Base-by-base conservation (phyloP, 148 eudicot species). In the Chenopodium album region DNA sequence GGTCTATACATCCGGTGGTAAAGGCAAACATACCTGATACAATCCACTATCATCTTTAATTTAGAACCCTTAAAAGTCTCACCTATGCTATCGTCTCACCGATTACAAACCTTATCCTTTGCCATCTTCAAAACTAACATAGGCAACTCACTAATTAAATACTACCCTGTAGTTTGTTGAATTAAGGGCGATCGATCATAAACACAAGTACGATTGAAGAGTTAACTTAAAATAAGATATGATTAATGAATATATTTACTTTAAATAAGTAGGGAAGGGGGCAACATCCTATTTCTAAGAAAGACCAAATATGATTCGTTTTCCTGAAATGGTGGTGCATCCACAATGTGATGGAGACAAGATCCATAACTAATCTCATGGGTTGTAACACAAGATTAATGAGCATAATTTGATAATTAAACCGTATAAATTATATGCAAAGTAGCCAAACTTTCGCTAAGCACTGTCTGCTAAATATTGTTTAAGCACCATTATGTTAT, bases 321-420 rank as follows among this genome's bases (percentile, higher is more conserved):
- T 20, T 47, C 72, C 71, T 60, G 32, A 48, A 74, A 44, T 47
- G 22, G 73, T 73, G 73, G 11, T 71, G 70, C 41, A 17, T 64
- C 63, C 62, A 76, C 80, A 76, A 17, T 71, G 73, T 78, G 78
- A 17, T 77, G 80, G 62, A 78, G 50, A 82, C 54, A 64, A 62
- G 78, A 82, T 78, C 78, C 71, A 63, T 29, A 34, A 78, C 73
- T 78, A 82, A 78, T 78, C 81, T 50, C 73, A 77, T 44, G 13
- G 67, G 76, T 19, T 69, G 44, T n/a, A 64, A 50, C 65, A 81
- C 34, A 32, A 59, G 64, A 71, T 46, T 66, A 75, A 75, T 73
- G 16, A 29, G 16, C 71, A 31, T 63, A 4, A 82, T n/a, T 41
- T 31, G 60, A 26, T 70, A 67, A 48, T 68, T 9, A 82, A 69